Evolutionary conservation across 2,329 filamentous ascomycete species (phyloP).

Genomic region (Xylariaceae sp.): DNA sequence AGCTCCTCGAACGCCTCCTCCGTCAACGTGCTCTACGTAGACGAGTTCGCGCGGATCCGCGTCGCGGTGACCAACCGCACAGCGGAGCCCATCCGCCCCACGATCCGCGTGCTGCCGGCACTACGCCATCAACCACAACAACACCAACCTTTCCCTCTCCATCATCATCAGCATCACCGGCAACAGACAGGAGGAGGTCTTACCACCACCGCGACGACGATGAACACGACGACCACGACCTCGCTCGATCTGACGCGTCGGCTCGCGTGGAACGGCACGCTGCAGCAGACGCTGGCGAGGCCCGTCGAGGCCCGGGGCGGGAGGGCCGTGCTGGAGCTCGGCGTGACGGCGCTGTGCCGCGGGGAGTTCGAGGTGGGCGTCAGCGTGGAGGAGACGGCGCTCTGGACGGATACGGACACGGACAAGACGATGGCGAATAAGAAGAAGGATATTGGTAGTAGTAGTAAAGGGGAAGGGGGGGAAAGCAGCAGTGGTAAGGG

Average conservation of each 20-base stretch:
- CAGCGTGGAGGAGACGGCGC: conserved; percentile 69
- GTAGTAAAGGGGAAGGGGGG: conserved; percentile 16
- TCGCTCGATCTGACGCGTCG: conserved; percentile 77
- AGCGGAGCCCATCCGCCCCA: conserved; percentile 55
- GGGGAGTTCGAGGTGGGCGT: conserved; percentile 79
- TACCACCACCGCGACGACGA: too few relatives aligned
- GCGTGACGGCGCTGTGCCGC: conserved; percentile 66
- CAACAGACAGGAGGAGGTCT: not conserved
- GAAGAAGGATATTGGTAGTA: too few relatives aligned
- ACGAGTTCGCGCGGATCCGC: conserved; percentile 61
- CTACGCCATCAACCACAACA: not conserved
- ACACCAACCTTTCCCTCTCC: too few relatives aligned
- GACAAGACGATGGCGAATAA: conserved; percentile 1
- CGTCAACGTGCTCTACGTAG: conserved; percentile 31
- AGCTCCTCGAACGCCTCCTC: conserved; percentile 4
- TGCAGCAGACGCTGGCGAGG: conserved; percentile 63
- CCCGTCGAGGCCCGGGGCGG: conserved; percentile 47
- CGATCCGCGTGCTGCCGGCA: not conserved
- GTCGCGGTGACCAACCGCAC: conserved; percentile 72
- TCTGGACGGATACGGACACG: conserved; percentile 29
- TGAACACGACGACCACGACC: too few relatives aligned
- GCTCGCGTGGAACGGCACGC: conserved; percentile 74
- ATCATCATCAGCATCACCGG: too few relatives aligned
- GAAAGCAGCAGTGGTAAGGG: conserved; percentile 3
- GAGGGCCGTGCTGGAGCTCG: conserved; percentile 55